Evolutionary conservation across 345 rosid species (phyloP).

Genomic region (Pistacia atlantica): DNA sequence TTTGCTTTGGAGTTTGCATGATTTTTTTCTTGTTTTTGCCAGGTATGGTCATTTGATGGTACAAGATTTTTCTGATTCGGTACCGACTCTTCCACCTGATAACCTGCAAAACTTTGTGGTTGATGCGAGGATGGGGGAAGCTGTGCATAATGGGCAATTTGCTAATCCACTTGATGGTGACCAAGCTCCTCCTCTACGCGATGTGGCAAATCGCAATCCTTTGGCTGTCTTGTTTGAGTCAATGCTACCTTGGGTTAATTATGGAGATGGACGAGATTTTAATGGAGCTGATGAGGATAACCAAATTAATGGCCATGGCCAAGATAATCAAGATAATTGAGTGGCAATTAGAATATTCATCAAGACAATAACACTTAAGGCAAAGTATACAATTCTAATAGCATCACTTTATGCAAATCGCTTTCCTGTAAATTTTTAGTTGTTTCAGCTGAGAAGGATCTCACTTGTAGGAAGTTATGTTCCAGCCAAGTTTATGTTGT

Average conservation of each 20-base stretch:
- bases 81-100: constrained; percentile 78
- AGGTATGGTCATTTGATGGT: constrained; percentile 70
- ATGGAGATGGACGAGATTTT: constrained; percentile 45
- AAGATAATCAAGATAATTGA: constrained; percentile 29
- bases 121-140: constrained; percentile 56
- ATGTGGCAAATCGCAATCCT: constrained; percentile 58
- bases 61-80: constrained; percentile 75
- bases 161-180: constrained; percentile 40
- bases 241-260: constrained; percentile 75
- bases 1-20: constrained; percentile 7
- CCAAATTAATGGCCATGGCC: constrained; percentile 44
- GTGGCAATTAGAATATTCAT: not conserved
- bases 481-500: constrained; percentile 2
- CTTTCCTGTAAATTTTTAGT: constrained; percentile 2
- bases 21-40: constrained; percentile 8
- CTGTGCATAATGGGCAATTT: constrained; percentile 33
- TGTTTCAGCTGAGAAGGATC: constrained; percentile 6
- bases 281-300: constrained; percentile 33
- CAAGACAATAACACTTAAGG: not conserved
- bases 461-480: constrained; percentile 15
- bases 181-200: constrained; percentile 41
- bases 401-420: not conserved
- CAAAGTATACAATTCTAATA: not conserved
- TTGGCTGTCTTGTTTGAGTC: constrained; percentile 73
- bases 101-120: constrained; percentile 77